A percentile compares a stretch with the other conserved stretches of the same genome.
phyloP scores from a whole-genome alignment of 352 stramenopile species.

The Globisporangium iwayamae region DNA sequence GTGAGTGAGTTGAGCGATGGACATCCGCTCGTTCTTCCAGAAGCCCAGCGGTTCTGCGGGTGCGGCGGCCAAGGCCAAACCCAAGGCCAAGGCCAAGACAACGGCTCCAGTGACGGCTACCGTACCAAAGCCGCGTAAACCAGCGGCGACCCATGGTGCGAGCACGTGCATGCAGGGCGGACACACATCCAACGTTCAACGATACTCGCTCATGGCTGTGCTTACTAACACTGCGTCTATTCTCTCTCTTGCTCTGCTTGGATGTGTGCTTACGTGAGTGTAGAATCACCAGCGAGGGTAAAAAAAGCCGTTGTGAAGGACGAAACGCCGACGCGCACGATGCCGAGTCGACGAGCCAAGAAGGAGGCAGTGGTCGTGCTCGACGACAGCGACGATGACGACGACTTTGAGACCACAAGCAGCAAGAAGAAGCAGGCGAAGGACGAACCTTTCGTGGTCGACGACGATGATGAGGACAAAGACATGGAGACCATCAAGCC shows the following conservation, averaged over 20 bases:
- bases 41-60: conserved; percentile 30
- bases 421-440: neutral
- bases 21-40: conserved; percentile 86
- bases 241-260: neutral
- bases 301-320: conserved; percentile 10
- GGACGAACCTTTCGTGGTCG: conserved; percentile 38
- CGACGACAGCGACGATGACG: conserved; percentile 48
- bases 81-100: neutral
- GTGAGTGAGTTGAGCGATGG: conserved; percentile 40
- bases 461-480: conserved; percentile 14
- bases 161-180: neutral
- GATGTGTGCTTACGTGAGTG: neutral
- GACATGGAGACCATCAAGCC: conserved; percentile 12
- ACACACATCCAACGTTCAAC: neutral
- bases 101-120: neutral
- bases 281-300: conserved; percentile 5
- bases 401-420: conserved; percentile 16
- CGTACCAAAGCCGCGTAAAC: neutral
- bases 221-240: neutral
- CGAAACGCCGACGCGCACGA: conserved; percentile 22
- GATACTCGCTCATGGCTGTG: neutral
- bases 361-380: conserved; percentile 40
- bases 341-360: conserved; percentile 31
- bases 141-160: neutral
- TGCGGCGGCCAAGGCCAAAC: conserved; percentile 3